Percentiles rank a stretch among this genome's conserved stretches.
Conservation (phyloP, 2,329 filamentous ascomycete species). For the Paecilomyces fulvus region DNA sequence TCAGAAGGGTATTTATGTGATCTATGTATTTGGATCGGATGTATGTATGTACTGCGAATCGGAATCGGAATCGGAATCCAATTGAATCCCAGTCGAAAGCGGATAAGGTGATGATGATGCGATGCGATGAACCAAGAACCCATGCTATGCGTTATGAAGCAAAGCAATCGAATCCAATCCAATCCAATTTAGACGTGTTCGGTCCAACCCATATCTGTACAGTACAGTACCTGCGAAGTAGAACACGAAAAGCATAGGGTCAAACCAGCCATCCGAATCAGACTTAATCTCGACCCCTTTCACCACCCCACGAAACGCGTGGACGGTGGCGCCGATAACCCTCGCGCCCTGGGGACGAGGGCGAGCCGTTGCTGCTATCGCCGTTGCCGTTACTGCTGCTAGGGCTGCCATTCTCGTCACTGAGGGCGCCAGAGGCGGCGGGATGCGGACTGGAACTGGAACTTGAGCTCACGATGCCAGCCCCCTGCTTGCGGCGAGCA, state of each 20-base stretch:
- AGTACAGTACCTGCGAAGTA: no score
- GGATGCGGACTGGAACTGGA: background rate
- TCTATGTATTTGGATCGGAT: background rate
- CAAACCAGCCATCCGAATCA: background rate
- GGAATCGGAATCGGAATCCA: background rate
- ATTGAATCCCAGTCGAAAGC: background rate
- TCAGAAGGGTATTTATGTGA: background rate
- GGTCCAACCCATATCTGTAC: no score
- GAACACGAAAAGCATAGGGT: no score
- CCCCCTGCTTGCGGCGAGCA: conserved; percentile 13
- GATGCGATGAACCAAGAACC: background rate
- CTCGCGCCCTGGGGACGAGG: conserved; percentile 3
- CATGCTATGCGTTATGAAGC: background rate
- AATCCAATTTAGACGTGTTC: background rate
- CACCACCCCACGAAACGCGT: conserved; percentile 34
- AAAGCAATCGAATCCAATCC: background rate
- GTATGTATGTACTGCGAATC: background rate
- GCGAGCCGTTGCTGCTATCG: conserved; percentile 11
- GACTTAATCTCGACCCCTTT: conserved; percentile 18
- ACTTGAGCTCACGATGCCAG: conserved; percentile 5
- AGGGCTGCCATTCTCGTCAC: background rate
- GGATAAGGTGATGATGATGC: background rate
- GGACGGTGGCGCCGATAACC: conserved; percentile 14
- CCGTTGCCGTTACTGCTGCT: conserved; percentile 8
- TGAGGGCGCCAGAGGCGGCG: background rate